A percentile compares a stretch with the other conserved stretches of the same genome.
These are phyloP conservation scores for Withania somnifera DNA, from an alignment of 305 asterid species.

Conservation along the genomic window DNA sequence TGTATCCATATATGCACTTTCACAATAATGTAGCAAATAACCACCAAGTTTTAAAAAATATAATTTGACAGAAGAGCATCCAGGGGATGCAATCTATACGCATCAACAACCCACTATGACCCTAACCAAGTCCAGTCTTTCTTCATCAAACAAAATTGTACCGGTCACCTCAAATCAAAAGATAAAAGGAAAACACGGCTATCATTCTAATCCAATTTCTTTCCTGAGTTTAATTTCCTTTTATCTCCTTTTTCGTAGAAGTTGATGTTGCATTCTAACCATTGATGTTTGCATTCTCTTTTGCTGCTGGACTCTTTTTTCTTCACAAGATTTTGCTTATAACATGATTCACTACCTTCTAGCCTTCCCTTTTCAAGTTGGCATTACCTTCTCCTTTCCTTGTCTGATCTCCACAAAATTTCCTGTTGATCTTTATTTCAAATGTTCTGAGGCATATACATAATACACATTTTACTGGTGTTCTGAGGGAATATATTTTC, in stretches of 20 bases:
- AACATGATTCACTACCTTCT: neutral
- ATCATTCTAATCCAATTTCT: neutral
- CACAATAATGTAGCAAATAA: neutral
- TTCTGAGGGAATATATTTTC: neutral
- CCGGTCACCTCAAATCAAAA: neutral
- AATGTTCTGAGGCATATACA: neutral
- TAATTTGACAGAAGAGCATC: neutral
- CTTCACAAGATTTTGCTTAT: neutral
- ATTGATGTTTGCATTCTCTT: neutral
- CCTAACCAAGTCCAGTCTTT: neutral
- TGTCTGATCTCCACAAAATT: neutral
- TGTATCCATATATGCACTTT: neutral
- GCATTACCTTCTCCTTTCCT: neutral
- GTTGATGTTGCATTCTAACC: neutral
- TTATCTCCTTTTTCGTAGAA: neutral
- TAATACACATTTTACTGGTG: no score
- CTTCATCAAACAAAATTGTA: neutral
- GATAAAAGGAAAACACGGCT: neutral
- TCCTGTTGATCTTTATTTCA: neutral
- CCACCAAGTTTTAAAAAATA: neutral
- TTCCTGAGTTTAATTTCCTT: neutral
- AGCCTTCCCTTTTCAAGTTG: neutral
- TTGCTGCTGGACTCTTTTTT: neutral
- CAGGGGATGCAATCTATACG: neutral
- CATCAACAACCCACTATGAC: neutral